Evolutionary conservation across 768 basidiomycete genomes (phyloP), one percentile per base, ranked within the genome.

Genomic region (Cubamyces sp.): DNA sequence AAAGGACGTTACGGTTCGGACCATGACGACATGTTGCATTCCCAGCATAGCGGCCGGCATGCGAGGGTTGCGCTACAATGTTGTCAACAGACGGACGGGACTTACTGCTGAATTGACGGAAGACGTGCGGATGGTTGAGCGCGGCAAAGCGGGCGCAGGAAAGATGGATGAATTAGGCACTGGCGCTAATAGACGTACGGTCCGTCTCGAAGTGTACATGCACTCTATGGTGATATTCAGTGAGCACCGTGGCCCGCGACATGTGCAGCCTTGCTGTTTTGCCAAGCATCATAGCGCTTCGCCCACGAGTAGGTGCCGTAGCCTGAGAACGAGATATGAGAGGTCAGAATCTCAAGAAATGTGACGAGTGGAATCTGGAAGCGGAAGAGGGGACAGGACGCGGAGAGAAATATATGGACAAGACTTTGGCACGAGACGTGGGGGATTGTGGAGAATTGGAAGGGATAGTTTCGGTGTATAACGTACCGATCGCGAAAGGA

Each of bases 261-360:
- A 67, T 91, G 90, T 37, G 87, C 91, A n/a, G 84, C 91, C 77
- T 93, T 93, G 81, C 87, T 90, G 74, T 91, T 88, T 69, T 85
- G 79, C 78, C 79, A 90, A 39, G 75, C 76, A 61, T 90, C 84
- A 71, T 82, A 84, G 59, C 75, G 78, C 73, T 88, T 91, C 25
- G 87, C 92, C 91, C 91, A 95, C 6, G 84, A 74, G 75, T 94
- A 95, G 37, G 86, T 82, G 23, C 81, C 84, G 69, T 92, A 94
- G 55, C 90, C 93, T 95, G 69, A 21, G 28, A 41, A 12, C 30
- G 34, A 3, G 14, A n/a, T 26, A 49, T 28, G 26, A 23, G 45
- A 9, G 18, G 42, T 47, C 34, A 50, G 52, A 47, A 49, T 16
- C 28, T 28, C 34, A 34, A 30, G 28, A 8, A 30, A 30, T 11